Conservation (phyloP, 352 stramenopile species). For the Globisporangium paroecandrum region DNA sequence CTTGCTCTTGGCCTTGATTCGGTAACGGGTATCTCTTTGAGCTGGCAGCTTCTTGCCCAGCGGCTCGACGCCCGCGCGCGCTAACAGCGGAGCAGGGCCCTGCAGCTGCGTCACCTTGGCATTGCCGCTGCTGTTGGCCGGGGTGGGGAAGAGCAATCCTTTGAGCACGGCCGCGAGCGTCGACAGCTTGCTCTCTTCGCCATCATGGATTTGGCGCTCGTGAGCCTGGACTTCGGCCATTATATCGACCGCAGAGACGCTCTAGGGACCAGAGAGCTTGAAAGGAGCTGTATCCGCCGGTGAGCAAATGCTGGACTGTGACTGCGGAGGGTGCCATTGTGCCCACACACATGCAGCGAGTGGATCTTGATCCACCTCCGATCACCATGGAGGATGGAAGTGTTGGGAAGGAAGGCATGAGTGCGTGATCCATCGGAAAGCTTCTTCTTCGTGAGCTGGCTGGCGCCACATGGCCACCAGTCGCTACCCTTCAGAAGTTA, state of each 20-base stretch:
- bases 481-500: not conserved
- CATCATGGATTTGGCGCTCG: not conserved
- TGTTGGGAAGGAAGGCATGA: not conserved
- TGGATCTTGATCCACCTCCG: no score
- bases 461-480: constrained; percentile 3
- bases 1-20: not conserved
- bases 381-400: not conserved
- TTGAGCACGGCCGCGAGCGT: constrained; percentile 3
- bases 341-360: no score
- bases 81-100: not conserved
- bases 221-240: not conserved
- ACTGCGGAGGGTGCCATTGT: not conserved
- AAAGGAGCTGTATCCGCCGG: not conserved
- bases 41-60: not conserved
- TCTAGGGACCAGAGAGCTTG: not conserved
- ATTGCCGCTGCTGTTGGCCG: not conserved
- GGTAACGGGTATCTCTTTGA: not conserved
- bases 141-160: not conserved
- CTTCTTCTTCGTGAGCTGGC: not conserved
- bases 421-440: not conserved
- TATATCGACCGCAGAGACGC: not conserved
- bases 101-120: constrained; percentile 6
- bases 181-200: constrained; percentile 5
- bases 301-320: constrained; percentile 7
- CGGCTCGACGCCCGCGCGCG: not conserved